Evolutionary conservation across 1,284 basidiomycete genomes (phyloP), one percentile per base, ranked within the genome.

Genomic region (Rugosomyces carneus): DNA sequence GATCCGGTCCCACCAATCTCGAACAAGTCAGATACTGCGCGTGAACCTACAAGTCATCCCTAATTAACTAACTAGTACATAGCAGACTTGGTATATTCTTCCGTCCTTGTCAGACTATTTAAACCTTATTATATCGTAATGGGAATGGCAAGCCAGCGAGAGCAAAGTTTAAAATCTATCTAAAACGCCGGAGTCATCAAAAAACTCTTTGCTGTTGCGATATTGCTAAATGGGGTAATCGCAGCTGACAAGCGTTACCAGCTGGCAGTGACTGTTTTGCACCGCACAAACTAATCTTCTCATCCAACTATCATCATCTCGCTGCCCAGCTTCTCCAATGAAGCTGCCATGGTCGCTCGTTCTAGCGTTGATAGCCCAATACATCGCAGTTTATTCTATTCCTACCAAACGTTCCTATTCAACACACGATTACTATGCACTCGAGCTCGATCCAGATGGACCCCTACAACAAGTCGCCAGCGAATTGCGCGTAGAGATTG

Each of bases 381-480:
- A 50, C 40, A 53, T 53, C 44, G 57, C 54, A 34, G 54, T 56
- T 44, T 58, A 56, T 36, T 55, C 67, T 13, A 53, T 54, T 15
- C 75, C 73, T 32, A 57, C 66, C 50, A 76, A 69, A 57, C 74
- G 74, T 39, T 66, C 69, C 36, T 94, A 98, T 64, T 66, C 75
- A 54, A 84, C 87, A 6, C 89, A 98, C 66, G 75, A 87, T 56
- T 99, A 99, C 70, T 95, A 94, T 69, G 86, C 92, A 50, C 64
- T 95, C 20, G 84, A 93, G 62, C 79, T 91, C 60, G 67, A 76
- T 55, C 78, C 86, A 41, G 59, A 60, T 5, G 61, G 66, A 41
- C 71, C 71, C 29, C 69, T 85, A 52, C 65, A 65, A 38, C 75
- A 82, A 42, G 71, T 87, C 37, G 76, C 84, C 1, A 51, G 95